Base-by-base conservation (phyloP, 768 basidiomycete species). In the Leucogyrophana mollusca region DNA sequence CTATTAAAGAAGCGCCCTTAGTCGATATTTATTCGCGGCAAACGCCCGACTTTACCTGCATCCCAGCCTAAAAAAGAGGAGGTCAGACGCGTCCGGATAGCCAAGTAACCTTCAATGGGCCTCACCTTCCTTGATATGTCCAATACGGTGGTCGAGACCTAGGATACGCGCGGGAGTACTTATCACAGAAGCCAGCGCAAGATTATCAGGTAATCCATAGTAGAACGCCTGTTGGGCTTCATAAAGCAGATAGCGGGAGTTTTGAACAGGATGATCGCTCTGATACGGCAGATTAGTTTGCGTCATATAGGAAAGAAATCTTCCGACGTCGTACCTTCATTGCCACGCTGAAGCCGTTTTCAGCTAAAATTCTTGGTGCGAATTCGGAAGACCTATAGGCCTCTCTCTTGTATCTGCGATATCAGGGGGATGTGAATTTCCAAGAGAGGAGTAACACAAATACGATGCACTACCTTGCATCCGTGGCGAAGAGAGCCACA, bases 401-500 rank as follows among this genome's bases (percentile, higher is more conserved):
- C 55, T 82, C 82, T 11, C 77, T 72, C 66, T 85, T 85, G 51
- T 69, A 67, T 2, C 59, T 58, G 44, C 6, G 25, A 2, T 16
- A 18, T 9, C 43, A 49, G 24, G 6, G 16, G 14, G 9, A 43
- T 14, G 34, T 32, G 16, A 22, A 39, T 6, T 13, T 7, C 11
- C 24, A 24, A 32, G 17, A 13, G 27, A 13, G 13, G 22, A 23
- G 36, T 25, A 37, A 20, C 24, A 39, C 3, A 10, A 37, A 43
- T 18, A 17, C 14, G 14, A 4, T 13, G 16, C 9, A 46, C n/a
- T 67, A 82, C 71, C 84, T 71, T 54, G 85, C 79, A 58, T 85
- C 85, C 30, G 85, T 90, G 3, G 89, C 85, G 49, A 92, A 93
- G 34, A 95, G 64, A 2, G 93, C 91, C 33, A 84, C 71, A 2